Percentiles rank a stretch among this genome's conserved stretches.
Conservation (phyloP, 345 rosid species). For the thale cress (Arabidopsis thaliana) region DNA sequence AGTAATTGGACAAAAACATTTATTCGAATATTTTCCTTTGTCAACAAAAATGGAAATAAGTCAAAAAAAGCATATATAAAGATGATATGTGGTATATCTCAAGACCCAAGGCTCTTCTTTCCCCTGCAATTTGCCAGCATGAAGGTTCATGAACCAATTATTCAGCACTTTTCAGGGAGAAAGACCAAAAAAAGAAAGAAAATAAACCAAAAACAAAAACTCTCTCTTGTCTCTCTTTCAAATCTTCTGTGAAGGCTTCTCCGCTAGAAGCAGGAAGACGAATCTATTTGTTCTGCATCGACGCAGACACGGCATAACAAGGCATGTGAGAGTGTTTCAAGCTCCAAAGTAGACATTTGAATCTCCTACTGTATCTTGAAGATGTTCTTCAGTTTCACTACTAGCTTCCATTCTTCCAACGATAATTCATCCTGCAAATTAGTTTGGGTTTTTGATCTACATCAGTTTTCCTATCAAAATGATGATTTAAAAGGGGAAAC, state of each 20-base stretch:
- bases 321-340: constrained; percentile 25
- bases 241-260: constrained; percentile 33
- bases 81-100: constrained; percentile 28
- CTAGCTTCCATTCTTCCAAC: constrained; percentile 79
- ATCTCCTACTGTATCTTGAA: constrained; percentile 67
- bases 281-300: constrained; percentile 32
- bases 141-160: constrained; percentile 29
- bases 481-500: background rate
- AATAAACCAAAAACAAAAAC: constrained; percentile 3
- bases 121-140: constrained; percentile 36
- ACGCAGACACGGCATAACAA: constrained; percentile 35
- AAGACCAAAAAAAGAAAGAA: background rate
- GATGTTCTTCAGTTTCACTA: constrained; percentile 72
- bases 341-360: constrained; percentile 28
- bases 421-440: constrained; percentile 72
- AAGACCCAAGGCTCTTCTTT: constrained; percentile 28
- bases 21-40: background rate
- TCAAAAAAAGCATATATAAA: background rate
- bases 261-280: constrained; percentile 15
- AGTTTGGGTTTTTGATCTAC: background rate
- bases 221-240: constrained; percentile 27
- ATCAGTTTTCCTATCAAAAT: background rate
- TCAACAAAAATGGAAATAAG: constrained; percentile 24
- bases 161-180: constrained; percentile 36
- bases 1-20: background rate